A percentile compares a stretch with the other conserved stretches of the same genome.
These are phyloP conservation scores for Wallacemonas collosoma DNA, from an alignment of 208 protist genomes.

Conservation along the genomic window DNA sequence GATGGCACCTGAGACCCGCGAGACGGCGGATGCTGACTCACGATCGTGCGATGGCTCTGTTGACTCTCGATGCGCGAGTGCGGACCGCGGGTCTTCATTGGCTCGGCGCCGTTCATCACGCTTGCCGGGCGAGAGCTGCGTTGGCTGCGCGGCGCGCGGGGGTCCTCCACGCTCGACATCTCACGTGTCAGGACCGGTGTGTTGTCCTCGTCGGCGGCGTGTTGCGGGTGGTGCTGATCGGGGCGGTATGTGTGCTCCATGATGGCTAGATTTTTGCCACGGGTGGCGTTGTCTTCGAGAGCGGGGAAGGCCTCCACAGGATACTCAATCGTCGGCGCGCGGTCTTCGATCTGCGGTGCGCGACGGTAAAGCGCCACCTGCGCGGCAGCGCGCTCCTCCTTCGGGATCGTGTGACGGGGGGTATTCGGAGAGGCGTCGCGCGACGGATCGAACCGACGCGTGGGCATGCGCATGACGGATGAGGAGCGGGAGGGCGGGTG, in stretches of 20 bases:
- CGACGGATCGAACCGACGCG: slow-evolving; percentile 41
- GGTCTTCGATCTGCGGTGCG: slow-evolving; percentile 5
- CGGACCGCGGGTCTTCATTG: not conserved
- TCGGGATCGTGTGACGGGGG: slow-evolving; percentile 15
- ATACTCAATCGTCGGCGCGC: slow-evolving; percentile 10
- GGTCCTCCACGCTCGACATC: slow-evolving; percentile 15
- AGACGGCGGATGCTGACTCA: slow-evolving; percentile 9
- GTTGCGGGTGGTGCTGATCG: not conserved
- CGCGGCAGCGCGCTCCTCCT: slow-evolving; percentile 15
- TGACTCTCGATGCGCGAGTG: slow-evolving; percentile 13
- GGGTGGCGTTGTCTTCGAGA: slow-evolving; percentile 7
- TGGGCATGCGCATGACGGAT: slow-evolving; percentile 55
- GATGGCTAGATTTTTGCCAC: slow-evolving; percentile 13
- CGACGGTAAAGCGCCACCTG: slow-evolving; percentile 28
- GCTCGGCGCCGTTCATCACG: slow-evolving; percentile 10
- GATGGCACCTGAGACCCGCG: slow-evolving; percentile 12
- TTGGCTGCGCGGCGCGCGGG: slow-evolving; percentile 6
- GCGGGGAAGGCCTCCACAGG: not conserved
- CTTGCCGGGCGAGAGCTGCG: slow-evolving; percentile 14
- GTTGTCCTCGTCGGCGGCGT: not conserved
- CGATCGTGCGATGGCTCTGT: slow-evolving; percentile 14
- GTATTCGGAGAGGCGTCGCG: slow-evolving; percentile 6
- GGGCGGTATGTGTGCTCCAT: slow-evolving; percentile 12
- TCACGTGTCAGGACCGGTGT: slow-evolving; percentile 5
- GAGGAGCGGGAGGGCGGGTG: slow-evolving; percentile 51